phyloP scores from a whole-genome alignment of 2,329 filamentous ascomycete genomes.

The Trichoderma atrobrunneum region DNA sequence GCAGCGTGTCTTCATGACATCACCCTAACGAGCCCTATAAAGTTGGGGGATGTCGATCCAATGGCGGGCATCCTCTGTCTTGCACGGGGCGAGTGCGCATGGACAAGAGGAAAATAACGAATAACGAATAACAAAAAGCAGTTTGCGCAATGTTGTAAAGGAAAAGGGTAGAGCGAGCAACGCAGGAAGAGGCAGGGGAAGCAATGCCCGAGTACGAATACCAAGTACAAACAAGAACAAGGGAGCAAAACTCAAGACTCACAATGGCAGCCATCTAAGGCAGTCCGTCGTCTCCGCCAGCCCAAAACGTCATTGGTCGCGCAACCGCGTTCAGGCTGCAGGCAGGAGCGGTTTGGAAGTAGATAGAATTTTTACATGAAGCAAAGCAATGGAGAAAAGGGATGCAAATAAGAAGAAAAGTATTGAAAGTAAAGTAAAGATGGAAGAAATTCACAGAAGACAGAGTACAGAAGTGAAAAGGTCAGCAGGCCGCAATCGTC shows the following conservation, averaged over 20 bases:
- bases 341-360: background rate
- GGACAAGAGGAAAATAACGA: background rate
- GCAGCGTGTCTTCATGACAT: conserved; percentile 15
- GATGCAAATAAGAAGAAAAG: background rate
- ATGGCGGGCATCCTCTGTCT: background rate
- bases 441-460: background rate
- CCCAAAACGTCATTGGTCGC: conserved; percentile 33
- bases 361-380: background rate
- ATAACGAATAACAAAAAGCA: background rate
- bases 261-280: conserved; percentile 37
- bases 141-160: background rate
- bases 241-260: conserved; percentile 23
- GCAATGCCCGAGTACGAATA: background rate
- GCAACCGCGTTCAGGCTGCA: background rate
- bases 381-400: background rate
- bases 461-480: background rate
- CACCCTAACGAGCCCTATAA: conserved; percentile 8
- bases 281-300: conserved; percentile 24
- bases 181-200: background rate
- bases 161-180: background rate
- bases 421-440: background rate
- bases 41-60: conserved; percentile 4
- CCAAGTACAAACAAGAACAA: background rate
- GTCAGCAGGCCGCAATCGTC: conserved; percentile 13
- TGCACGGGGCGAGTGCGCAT: background rate